phyloP scores from a whole-genome alignment of 139 green algal genomes.

The Mesotaenium endlicherianum region DNA sequence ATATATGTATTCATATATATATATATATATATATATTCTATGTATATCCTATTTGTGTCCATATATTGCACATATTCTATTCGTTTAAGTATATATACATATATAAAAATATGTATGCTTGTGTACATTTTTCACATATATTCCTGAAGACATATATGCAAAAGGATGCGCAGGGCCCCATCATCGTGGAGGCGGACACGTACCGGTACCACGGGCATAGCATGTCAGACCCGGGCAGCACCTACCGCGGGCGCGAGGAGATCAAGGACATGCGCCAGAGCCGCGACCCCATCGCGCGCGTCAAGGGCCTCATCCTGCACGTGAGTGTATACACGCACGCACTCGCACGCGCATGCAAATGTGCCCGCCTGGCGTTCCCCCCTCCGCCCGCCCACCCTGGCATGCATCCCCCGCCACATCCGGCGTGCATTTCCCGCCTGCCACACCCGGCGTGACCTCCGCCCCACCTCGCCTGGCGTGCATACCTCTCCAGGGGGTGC shows the following conservation, averaged over 20 bases:
- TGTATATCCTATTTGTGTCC: too few species aligned
- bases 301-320: slow-evolving; percentile 76
- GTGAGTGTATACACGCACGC: background rate
- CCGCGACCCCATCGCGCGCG: slow-evolving; percentile 88
- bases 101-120: slow-evolving; percentile 12
- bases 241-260: slow-evolving; percentile 94
- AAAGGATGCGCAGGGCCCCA: slow-evolving; percentile 22
- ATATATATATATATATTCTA: too few species aligned
- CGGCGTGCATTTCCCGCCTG: background rate
- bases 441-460: background rate
- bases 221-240: slow-evolving; percentile 96
- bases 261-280: slow-evolving; percentile 75
- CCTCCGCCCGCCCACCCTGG: background rate
- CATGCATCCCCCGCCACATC: background rate
- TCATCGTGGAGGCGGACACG: slow-evolving; percentile 98
- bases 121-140: too few species aligned
- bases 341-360: background rate
- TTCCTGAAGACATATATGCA: too few species aligned
- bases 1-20: too few species aligned
- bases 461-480: background rate
- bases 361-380: background rate
- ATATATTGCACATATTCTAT: too few species aligned
- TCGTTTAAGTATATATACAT: too few species aligned
- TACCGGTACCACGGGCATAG: slow-evolving; percentile 99
- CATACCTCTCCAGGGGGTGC: too few species aligned